A percentile compares a stretch with the other conserved stretches of the same genome.
Evolutionary conservation across 345 rosid species (phyloP).

Genomic region (Excoecaria cochinchinensis): DNA sequence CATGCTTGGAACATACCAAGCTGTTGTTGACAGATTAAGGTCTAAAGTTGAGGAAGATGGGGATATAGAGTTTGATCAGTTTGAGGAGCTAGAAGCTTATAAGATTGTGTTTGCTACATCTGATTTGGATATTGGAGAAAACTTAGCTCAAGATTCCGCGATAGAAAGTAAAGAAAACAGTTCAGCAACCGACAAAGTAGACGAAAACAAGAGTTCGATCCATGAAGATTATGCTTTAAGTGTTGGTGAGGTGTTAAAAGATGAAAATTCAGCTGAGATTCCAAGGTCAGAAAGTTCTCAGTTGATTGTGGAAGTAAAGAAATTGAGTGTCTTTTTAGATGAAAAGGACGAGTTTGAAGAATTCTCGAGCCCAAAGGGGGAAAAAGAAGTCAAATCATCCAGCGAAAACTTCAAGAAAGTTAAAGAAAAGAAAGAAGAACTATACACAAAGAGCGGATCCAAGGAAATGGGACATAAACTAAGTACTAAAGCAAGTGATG

Average conservation of each 20-base stretch:
- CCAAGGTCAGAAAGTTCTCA: slow-evolving; percentile 11
- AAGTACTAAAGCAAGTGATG: slow-evolving; percentile 18
- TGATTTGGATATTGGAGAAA: slow-evolving; percentile 27
- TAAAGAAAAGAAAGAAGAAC: slow-evolving; percentile 31
- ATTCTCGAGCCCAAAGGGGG: slow-evolving; percentile 31
- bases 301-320: slow-evolving; percentile 30
- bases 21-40: slow-evolving; percentile 40
- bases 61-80: slow-evolving; percentile 25
- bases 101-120: slow-evolving; percentile 60
- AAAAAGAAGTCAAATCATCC: slow-evolving; percentile 48
- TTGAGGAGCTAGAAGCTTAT: slow-evolving; percentile 60
- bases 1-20: slow-evolving; percentile 36
- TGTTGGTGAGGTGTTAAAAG: neutral
- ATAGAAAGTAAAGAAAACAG: slow-evolving; percentile 16
- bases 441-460: slow-evolving; percentile 48
- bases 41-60: slow-evolving; percentile 34
- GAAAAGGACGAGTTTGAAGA: slow-evolving; percentile 32
- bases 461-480: slow-evolving; percentile 25
- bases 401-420: slow-evolving; percentile 45
- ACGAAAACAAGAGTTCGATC: slow-evolving; percentile 27
- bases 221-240: slow-evolving; percentile 8
- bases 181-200: slow-evolving; percentile 4
- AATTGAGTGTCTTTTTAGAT: slow-evolving; percentile 38
- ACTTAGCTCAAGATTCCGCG: slow-evolving; percentile 16
- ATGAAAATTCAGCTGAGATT: slow-evolving; percentile 1